Percentiles rank a stretch among this genome's conserved stretches.
These are phyloP conservation scores for Coccomyxa sp. DNA, from an alignment of 139 green algal genomes.

Conservation along the genomic window DNA sequence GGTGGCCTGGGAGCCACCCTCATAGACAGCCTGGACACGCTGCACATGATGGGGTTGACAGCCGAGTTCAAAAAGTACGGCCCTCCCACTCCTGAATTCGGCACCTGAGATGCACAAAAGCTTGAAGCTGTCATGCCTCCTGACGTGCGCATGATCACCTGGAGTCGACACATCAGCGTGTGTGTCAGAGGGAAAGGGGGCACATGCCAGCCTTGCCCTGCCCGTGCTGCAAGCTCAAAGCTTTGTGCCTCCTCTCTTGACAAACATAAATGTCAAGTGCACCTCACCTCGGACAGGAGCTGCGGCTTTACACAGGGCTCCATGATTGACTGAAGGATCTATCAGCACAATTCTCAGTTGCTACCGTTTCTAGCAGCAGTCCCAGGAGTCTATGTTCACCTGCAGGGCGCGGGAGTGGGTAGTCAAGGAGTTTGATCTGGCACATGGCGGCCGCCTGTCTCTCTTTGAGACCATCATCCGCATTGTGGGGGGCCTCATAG, in stretches of 20 bases:
- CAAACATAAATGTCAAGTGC: too few species aligned
- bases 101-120: not conserved
- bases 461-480: constrained; percentile 69
- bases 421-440: constrained; percentile 35
- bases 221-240: too few species aligned
- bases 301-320: too few species aligned
- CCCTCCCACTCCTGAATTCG: too few species aligned
- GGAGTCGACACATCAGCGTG: not conserved
- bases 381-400: too few species aligned
- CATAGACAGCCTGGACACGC: constrained; percentile 62
- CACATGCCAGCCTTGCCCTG: too few species aligned
- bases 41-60: constrained; percentile 67
- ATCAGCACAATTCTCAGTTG: too few species aligned
- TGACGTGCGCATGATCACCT: too few species aligned
- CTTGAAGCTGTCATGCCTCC: not conserved
- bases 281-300: too few species aligned
- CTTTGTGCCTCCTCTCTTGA: too few species aligned
- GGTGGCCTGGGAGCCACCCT: constrained; percentile 61
- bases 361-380: too few species aligned
- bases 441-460: constrained; percentile 25
- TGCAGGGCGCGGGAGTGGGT: constrained; percentile 48
- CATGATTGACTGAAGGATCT: too few species aligned
- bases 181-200: not conserved
- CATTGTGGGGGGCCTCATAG: constrained; percentile 58
- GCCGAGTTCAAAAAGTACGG: constrained; percentile 33